Percentiles rank a stretch among this genome's conserved stretches.
Evolutionary conservation across 257 asterid genomes (phyloP).

Genomic region (Solanum neorickii): DNA sequence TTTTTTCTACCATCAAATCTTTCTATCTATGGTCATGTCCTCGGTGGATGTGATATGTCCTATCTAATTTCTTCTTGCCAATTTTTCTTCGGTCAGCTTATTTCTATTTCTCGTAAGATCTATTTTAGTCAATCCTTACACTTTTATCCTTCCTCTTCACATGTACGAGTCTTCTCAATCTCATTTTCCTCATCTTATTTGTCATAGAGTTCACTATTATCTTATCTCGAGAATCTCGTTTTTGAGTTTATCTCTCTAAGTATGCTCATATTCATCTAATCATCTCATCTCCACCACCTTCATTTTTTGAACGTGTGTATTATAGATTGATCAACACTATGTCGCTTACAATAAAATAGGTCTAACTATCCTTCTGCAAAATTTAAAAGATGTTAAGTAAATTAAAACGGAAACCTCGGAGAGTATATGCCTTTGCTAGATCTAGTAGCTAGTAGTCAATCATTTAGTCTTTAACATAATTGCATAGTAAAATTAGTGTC

Average conservation of each 20-base stretch:
- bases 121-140: neutral
- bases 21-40: neutral
- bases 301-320: neutral
- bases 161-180: neutral
- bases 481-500: neutral
- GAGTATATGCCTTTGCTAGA: neutral
- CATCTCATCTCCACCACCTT: neutral
- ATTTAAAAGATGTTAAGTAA: neutral
- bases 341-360: accelerated
- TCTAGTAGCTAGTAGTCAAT: neutral
- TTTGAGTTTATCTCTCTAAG: no score
- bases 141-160: neutral
- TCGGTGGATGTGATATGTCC: neutral
- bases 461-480: neutral
- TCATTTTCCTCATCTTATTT: neutral
- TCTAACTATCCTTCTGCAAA: accelerated
- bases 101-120: neutral
- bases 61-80: neutral
- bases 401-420: accelerated
- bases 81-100: accelerated
- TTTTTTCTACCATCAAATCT: neutral
- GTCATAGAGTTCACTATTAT: no score
- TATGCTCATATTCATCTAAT: neutral
- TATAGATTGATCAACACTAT: no score
- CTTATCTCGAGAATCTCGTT: no score